Percentiles rank a stretch among this genome's conserved stretches.
These are phyloP conservation scores for Hyphodiscus sp. DNA, from an alignment of 2,329 filamentous ascomycete genomes.

Conservation along the genomic window DNA sequence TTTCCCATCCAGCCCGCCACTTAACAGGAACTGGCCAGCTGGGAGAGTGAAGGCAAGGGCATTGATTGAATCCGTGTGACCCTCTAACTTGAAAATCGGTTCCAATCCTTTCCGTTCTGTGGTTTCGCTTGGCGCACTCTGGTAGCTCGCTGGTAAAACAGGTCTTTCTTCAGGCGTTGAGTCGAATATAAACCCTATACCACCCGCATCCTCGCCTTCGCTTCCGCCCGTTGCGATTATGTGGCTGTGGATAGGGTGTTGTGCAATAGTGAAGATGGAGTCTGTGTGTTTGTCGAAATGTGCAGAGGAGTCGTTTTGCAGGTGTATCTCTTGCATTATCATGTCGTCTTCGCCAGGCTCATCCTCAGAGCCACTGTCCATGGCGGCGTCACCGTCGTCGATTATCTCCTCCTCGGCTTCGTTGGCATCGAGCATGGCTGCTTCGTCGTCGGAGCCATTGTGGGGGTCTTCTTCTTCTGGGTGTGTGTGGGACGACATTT, in stretches of 20 bases:
- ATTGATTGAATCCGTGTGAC: slow-evolving; percentile 88
- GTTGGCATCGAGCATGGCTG: slow-evolving; percentile 67
- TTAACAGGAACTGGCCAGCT: slow-evolving; percentile 76
- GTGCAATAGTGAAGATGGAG: slow-evolving; percentile 90
- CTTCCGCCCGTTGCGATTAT: slow-evolving; percentile 83
- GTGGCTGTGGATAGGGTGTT: slow-evolving; percentile 72
- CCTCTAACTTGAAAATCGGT: slow-evolving; percentile 70
- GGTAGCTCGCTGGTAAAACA: slow-evolving; percentile 70
- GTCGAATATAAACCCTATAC: slow-evolving; percentile 83
- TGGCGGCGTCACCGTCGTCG: slow-evolving; percentile 64
- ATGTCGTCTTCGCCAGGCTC: slow-evolving; percentile 44
- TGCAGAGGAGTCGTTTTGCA: slow-evolving; percentile 88
- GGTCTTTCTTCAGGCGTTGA: slow-evolving; percentile 58
- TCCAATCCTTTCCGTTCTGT: slow-evolving; percentile 55
- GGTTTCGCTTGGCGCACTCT: slow-evolving; percentile 54
- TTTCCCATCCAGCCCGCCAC: slow-evolving; percentile 80
- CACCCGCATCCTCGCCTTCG: slow-evolving; percentile 53
- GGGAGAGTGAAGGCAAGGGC: slow-evolving; percentile 79
- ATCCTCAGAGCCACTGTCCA: slow-evolving; percentile 68
- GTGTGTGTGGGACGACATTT: slow-evolving; percentile 22
- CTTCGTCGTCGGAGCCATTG: slow-evolving; percentile 44
- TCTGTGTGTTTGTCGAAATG: slow-evolving; percentile 90
- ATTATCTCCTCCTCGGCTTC: slow-evolving; percentile 73
- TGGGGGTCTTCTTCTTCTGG: slow-evolving; percentile 19
- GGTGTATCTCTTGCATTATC: slow-evolving; percentile 59